These are phyloP conservation scores for Sanghuangporus weigelae DNA, from an alignment of 1,284 basidiomycete species.

Conservation along the genomic window DNA sequence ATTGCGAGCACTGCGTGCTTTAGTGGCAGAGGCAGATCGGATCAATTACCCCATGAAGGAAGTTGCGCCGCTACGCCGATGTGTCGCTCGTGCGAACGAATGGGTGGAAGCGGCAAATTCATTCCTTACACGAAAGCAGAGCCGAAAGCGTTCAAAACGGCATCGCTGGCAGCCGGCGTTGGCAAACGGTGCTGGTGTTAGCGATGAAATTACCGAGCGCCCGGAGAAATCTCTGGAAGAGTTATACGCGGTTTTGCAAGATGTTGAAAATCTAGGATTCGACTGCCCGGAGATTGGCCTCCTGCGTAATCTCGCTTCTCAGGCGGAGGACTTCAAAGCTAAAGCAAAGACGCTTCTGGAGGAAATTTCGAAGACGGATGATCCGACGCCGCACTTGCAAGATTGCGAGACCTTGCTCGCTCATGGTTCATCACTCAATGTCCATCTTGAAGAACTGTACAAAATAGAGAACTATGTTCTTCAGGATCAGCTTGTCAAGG, in stretches of 20 bases:
- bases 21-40: slow-evolving; percentile 83
- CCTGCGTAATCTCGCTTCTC: slow-evolving; percentile 52
- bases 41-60: slow-evolving; percentile 75
- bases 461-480: slow-evolving; percentile 76
- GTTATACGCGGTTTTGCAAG: slow-evolving; percentile 59
- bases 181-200: slow-evolving; percentile 30
- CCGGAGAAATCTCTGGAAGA: slow-evolving; percentile 66
- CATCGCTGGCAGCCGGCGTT: slow-evolving; percentile 45
- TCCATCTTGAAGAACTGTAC: slow-evolving; percentile 68
- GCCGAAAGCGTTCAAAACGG: slow-evolving; percentile 63
- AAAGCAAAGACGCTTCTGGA: slow-evolving; percentile 50
- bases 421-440: slow-evolving; percentile 69
- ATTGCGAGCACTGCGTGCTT: slow-evolving; percentile 69
- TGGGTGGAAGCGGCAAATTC: slow-evolving; percentile 79
- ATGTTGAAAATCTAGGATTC: slow-evolving; percentile 74
- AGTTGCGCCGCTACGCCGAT: slow-evolving; percentile 67
- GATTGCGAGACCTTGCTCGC: slow-evolving; percentile 68
- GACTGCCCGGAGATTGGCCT: slow-evolving; percentile 68
- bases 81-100: slow-evolving; percentile 74
- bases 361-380: slow-evolving; percentile 28
- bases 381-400: slow-evolving; percentile 54
- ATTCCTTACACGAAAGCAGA: slow-evolving; percentile 67
- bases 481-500: slow-evolving; percentile 61
- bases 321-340: slow-evolving; percentile 59
- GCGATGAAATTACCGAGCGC: slow-evolving; percentile 57